A percentile compares a stretch with the other conserved stretches of the same genome.
phyloP scores from a whole-genome alignment of 2,329 filamentous ascomycete species.

The Dothideomycetidae sp. region DNA sequence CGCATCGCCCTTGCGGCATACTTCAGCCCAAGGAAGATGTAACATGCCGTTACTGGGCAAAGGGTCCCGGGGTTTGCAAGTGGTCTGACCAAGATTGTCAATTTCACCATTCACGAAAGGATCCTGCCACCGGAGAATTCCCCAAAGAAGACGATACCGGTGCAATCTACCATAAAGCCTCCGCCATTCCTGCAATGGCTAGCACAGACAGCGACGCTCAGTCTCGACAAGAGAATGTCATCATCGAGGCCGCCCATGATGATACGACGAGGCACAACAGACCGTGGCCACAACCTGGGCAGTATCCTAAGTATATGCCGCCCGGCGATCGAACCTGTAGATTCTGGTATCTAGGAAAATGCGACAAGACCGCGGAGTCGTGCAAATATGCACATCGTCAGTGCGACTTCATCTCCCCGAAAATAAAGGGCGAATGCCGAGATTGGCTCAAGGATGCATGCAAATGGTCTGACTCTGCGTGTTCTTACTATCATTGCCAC shows the following conservation, averaged over 20 bases:
- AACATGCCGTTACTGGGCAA: conserved; percentile 13
- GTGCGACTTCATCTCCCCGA: not conserved
- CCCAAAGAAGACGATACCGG: not conserved
- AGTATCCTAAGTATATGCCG: too few relatives aligned
- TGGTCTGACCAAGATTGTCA: conserved; percentile 6
- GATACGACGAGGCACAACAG: too few relatives aligned
- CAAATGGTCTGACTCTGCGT: conserved; percentile 5
- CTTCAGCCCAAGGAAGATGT: conserved; percentile 5
- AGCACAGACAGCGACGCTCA: too few relatives aligned
- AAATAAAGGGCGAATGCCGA: conserved; percentile 1
- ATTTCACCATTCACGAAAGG: not conserved
- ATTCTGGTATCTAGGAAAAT: conserved; percentile 12
- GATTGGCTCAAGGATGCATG: conserved; percentile 7
- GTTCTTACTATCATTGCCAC: conserved; percentile 5
- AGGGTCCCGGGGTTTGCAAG: conserved; percentile 11
- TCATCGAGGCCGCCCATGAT: not conserved
- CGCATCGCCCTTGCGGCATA: conserved; percentile 4
- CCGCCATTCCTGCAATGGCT: not conserved
- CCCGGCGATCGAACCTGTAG: conserved; percentile 13
- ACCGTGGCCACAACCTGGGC: too few relatives aligned
- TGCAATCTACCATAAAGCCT: too few relatives aligned
- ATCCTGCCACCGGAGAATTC: not conserved
- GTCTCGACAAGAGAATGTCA: not conserved
- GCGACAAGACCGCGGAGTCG: conserved; percentile 9
- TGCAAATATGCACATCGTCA: conserved; percentile 13